Conservation (phyloP, 1,284 basidiomycete genomes). For the Spongispora temasekensis region DNA sequence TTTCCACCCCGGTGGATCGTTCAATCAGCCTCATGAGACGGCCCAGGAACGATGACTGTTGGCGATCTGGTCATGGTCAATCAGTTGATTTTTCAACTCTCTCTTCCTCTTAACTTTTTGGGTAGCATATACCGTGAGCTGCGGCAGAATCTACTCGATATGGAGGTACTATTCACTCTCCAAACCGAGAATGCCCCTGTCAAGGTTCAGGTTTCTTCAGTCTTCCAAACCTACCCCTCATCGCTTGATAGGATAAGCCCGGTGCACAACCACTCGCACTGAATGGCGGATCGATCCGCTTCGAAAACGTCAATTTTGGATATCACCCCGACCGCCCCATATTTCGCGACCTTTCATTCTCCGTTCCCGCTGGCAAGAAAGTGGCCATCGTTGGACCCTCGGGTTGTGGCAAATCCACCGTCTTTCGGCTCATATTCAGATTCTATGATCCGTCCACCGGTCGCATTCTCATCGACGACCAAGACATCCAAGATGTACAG, state of each 20-base stretch:
- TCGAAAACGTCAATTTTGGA: conserved; percentile 90
- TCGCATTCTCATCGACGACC: conserved; percentile 82
- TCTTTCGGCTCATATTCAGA: conserved; percentile 91
- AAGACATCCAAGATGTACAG: conserved; percentile 79
- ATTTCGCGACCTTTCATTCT: conserved; percentile 87
- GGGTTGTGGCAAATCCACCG: conserved; percentile 97
- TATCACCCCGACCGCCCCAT: conserved; percentile 93
- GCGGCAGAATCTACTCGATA: conserved; percentile 92
- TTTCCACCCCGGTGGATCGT: too few relatives aligned
- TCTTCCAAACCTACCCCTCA: not conserved
- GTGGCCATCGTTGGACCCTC: conserved; percentile 96
- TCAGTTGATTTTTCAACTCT: conserved; percentile 98
- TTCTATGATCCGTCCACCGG: conserved; percentile 91
- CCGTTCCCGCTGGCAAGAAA: conserved; percentile 93
- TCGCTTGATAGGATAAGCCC: conserved; percentile 62
- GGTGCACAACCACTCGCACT: conserved; percentile 70
- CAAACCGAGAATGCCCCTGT: conserved; percentile 82
- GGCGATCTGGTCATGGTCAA: conserved; percentile 99
- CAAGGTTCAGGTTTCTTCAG: conserved; percentile 44
- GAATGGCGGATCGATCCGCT: conserved; percentile 85
- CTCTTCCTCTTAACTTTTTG: conserved; percentile 94
- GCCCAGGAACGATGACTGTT: conserved; percentile 91
- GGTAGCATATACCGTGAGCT: conserved; percentile 97
- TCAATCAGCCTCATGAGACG: not conserved
- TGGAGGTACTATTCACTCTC: conserved; percentile 94